These are phyloP conservation scores for Chlorella sp. DNA, from an alignment of 139 green algal species.

Conservation along the genomic window DNA sequence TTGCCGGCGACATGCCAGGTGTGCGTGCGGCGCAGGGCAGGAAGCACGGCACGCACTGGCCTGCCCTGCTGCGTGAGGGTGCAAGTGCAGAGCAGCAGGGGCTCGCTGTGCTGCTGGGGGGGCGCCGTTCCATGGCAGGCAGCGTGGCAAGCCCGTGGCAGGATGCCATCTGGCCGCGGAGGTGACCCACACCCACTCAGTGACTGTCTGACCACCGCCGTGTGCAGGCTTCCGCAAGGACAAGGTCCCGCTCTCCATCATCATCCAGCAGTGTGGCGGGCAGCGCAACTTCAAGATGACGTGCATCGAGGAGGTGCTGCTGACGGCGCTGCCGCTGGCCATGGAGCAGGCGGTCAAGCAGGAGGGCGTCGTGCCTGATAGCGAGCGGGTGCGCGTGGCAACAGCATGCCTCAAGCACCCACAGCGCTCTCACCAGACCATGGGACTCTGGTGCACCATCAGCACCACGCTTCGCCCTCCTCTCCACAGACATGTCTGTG, in stretches of 20 bases:
- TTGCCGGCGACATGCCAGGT: not conserved
- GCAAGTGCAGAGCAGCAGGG: not conserved
- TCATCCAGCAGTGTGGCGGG: slow-evolving; percentile 34
- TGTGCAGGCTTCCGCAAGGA: slow-evolving; percentile 36
- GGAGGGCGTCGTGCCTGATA: slow-evolving; percentile 15
- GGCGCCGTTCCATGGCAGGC: too few relatives aligned
- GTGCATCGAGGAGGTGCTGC: slow-evolving; percentile 42
- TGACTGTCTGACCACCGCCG: too few relatives aligned
- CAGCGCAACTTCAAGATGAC: slow-evolving; percentile 38
- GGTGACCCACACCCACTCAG: too few relatives aligned
- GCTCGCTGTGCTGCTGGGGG: too few relatives aligned
- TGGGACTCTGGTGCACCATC: too few relatives aligned
- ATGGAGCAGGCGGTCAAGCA: not conserved
- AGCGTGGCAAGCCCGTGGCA: too few relatives aligned
- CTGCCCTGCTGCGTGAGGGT: not conserved
- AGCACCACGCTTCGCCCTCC: too few relatives aligned
- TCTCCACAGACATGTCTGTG: too few relatives aligned
- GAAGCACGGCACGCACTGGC: not conserved
- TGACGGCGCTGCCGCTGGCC: not conserved
- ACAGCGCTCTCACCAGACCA: not conserved
- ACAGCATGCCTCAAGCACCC: not conserved
- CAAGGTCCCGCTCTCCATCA: slow-evolving; percentile 37
- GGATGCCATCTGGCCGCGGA: too few relatives aligned
- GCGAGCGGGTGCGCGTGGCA: slow-evolving; percentile 13
- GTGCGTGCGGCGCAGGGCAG: too few relatives aligned